These are phyloP conservation scores for Daldinia decipiens DNA, from an alignment of 495 filamentous ascomycete genomes.

Conservation along the genomic window DNA sequence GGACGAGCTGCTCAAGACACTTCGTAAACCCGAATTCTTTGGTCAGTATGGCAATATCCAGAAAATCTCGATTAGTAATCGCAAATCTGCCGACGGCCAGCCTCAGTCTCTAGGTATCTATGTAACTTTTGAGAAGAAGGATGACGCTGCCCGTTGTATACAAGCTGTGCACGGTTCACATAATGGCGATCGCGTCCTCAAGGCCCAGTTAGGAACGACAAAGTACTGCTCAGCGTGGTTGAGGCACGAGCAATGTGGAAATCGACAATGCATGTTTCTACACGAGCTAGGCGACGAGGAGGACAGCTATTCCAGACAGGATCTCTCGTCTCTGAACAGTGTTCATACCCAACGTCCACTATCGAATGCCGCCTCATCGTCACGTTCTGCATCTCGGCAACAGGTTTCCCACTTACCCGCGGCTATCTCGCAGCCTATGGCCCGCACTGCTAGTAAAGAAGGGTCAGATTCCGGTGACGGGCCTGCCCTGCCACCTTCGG, in stretches of 20 bases:
- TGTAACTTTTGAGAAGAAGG: conserved; percentile 90
- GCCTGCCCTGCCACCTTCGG: conserved; percentile 88
- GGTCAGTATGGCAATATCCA: conserved; percentile 98
- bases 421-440: conserved; percentile 75
- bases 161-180: conserved; percentile 88
- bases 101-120: conserved; percentile 92
- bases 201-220: conserved; percentile 96
- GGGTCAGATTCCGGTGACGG: conserved; percentile 76
- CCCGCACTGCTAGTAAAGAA: conserved; percentile 78
- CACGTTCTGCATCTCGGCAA: conserved; percentile 62
- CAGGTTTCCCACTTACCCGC: conserved; percentile 58
- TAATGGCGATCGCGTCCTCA: conserved; percentile 86
- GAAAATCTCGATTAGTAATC: conserved; percentile 98
- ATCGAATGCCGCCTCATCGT: conserved; percentile 52
- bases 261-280: conserved; percentile 95
- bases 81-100: conserved; percentile 74
- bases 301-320: conserved; percentile 94
- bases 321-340: conserved; percentile 95
- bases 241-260: conserved; percentile 89
- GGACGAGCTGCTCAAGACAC: conserved; percentile 85
- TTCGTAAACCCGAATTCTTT: conserved; percentile 91
- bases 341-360: conserved; percentile 79
- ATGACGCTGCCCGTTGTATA: conserved; percentile 90
- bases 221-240: conserved; percentile 99
- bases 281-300: conserved; percentile 97